A percentile compares a stretch with the other conserved stretches of the same genome.
Evolutionary conservation across 1,284 basidiomycete species (phyloP).

Genomic region (Schizophyllum commune): DNA sequence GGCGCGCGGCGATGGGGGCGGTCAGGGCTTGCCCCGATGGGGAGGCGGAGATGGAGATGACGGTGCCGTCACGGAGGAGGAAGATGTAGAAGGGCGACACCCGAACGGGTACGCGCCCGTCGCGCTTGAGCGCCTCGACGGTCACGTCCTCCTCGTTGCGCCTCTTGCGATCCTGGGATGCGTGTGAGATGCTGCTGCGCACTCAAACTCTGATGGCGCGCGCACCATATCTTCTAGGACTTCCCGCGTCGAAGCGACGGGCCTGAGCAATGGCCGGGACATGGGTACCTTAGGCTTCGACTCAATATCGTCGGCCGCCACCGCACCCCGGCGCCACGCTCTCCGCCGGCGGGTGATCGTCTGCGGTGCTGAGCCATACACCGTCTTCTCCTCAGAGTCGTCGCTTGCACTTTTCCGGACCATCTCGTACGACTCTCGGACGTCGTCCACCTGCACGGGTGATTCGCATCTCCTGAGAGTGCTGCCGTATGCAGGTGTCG

Average conservation of each 20-base stretch:
- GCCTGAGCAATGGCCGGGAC: neutral
- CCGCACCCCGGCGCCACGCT: neutral
- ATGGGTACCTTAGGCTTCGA: neutral
- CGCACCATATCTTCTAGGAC: neutral
- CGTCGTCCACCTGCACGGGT: conserved; percentile 22
- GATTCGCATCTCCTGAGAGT: conserved; percentile 35
- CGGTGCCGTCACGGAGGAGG: conserved; percentile 53
- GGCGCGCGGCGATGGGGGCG: conserved; percentile 47
- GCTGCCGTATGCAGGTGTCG: conserved; percentile 11
- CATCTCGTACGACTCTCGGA: conserved; percentile 14
- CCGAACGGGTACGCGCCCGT: conserved; percentile 49
- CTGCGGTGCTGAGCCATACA: conserved; percentile 5
- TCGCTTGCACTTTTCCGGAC: conserved; percentile 7
- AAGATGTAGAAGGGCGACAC: conserved; percentile 58
- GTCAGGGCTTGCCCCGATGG: conserved; percentile 38
- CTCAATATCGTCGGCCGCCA: neutral
- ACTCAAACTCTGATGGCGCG: too few species aligned
- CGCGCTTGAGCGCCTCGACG: conserved; percentile 41
- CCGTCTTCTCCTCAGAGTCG: conserved; percentile 12
- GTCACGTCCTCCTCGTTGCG: conserved; percentile 23
- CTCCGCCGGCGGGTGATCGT: conserved; percentile 1
- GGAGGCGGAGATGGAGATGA: conserved; percentile 50
- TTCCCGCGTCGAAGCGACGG: too few species aligned
- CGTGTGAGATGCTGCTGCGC: too few species aligned
- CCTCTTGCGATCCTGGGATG: conserved; percentile 11